A percentile compares a stretch with the other conserved stretches of the same genome.
Conservation (phyloP, 257 asterid genomes). For the Scutellaria barbata region DNA sequence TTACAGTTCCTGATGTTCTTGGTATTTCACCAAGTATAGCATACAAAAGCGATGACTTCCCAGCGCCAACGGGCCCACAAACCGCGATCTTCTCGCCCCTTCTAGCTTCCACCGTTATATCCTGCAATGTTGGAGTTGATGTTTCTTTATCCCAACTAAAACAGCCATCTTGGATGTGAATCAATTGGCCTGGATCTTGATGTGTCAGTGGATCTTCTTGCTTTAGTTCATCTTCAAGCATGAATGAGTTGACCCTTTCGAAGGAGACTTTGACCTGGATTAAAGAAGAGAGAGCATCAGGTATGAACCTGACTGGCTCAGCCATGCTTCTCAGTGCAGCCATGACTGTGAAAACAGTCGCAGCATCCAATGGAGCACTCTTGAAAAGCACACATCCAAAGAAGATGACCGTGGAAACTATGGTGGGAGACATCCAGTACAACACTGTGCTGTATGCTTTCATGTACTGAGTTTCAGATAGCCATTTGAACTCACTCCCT, state of each 20-base stretch:
- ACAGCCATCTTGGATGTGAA: conserved; percentile 48
- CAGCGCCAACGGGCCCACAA: conserved; percentile 82
- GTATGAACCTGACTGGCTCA: conserved; percentile 67
- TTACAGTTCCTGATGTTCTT: conserved; percentile 64
- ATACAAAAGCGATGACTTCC: conserved; percentile 69
- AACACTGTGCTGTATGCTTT: conserved; percentile 45
- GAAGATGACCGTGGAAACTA: conserved; percentile 61
- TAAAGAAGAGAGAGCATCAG: conserved; percentile 60
- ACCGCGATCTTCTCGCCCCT: conserved; percentile 66
- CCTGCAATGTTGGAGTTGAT: conserved; percentile 40
- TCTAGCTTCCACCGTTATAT: conserved; percentile 42
- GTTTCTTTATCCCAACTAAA: conserved; percentile 66
- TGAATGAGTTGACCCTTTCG: conserved; percentile 60
- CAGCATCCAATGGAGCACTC: conserved; percentile 66
- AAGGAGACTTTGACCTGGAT: conserved; percentile 78
- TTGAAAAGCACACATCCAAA: conserved; percentile 58
- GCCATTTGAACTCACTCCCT: conserved; percentile 63
- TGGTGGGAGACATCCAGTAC: conserved; percentile 80
- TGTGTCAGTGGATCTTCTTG: conserved; percentile 29
- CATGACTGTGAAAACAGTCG: conserved; percentile 68
- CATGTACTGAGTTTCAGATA: conserved; percentile 52
- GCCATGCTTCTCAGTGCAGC: conserved; percentile 67
- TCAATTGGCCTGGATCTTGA: conserved; percentile 28
- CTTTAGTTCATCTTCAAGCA: conserved; percentile 70
- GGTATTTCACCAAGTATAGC: conserved; percentile 79